A percentile compares a stretch with the other conserved stretches of the same genome.
Conservation (phyloP, 2,329 filamentous ascomycete species). For the Macroventuria anomochaeta region DNA sequence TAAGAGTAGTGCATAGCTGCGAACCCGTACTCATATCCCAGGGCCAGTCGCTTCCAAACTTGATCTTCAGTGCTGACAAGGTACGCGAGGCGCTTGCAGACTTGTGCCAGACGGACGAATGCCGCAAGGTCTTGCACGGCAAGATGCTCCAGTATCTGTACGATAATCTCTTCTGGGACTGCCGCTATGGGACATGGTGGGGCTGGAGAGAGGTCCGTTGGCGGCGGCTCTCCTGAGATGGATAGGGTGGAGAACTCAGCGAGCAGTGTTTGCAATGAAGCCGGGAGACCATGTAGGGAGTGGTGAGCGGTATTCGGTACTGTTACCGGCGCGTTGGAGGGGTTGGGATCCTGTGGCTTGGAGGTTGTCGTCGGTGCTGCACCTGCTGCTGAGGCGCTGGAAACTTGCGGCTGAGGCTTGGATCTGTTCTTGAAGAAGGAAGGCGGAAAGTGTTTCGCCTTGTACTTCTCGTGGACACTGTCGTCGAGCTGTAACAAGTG, state of each 20-base stretch:
- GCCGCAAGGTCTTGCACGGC: conserved; percentile 77
- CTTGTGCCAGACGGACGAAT: conserved; percentile 75
- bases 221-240: conserved; percentile 71
- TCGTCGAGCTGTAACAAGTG: conserved; percentile 73
- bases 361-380: conserved; percentile 43
- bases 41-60: conserved; percentile 81
- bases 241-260: conserved; percentile 73
- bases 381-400: conserved; percentile 8
- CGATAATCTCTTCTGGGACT: conserved; percentile 83
- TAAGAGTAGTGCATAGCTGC: conserved; percentile 82
- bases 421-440: conserved; percentile 54
- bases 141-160: conserved; percentile 76
- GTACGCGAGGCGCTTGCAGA: conserved; percentile 87
- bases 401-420: conserved; percentile 16
- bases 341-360: conserved; percentile 53
- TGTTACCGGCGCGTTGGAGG: conserved; percentile 59
- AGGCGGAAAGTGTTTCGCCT: conserved; percentile 86
- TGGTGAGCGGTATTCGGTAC: conserved; percentile 63
- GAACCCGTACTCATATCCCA: conserved; percentile 78
- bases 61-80: conserved; percentile 82
- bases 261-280: conserved; percentile 73
- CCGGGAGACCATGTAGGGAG: conserved; percentile 61
- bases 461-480: conserved; percentile 83
- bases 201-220: conserved; percentile 73
- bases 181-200: conserved; percentile 79